phyloP scores from a whole-genome alignment of 768 basidiomycete species.

The Lactarius pseudohatsudake region DNA sequence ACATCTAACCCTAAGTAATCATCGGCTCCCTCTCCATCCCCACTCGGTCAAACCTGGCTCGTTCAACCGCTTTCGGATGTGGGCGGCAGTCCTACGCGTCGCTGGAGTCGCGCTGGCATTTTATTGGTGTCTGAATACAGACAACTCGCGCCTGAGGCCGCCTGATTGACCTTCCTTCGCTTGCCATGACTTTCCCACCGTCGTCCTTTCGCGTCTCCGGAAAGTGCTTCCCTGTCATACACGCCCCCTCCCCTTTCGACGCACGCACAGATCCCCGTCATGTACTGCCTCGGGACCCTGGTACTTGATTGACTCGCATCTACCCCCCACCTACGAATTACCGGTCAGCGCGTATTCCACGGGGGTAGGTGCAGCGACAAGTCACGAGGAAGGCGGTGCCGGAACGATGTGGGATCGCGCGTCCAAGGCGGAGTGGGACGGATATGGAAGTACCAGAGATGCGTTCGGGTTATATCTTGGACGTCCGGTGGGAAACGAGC shows the following conservation, averaged over 20 bases:
- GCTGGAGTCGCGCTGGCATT: slow-evolving; percentile 1
- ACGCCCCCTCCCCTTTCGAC: slow-evolving; percentile 3
- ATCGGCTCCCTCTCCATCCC: slow-evolving; percentile 17
- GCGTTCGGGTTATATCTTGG: slow-evolving; percentile 7
- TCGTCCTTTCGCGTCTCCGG: slow-evolving; percentile 12
- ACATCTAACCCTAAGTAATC: slow-evolving; percentile 28
- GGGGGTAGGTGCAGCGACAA: slow-evolving; percentile 8
- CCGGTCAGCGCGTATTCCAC: slow-evolving; percentile 8
- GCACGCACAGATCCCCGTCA: slow-evolving; percentile 23
- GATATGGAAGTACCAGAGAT: slow-evolving; percentile 11
- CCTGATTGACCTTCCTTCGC: slow-evolving; percentile 10
- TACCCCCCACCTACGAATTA: slow-evolving; percentile 9
- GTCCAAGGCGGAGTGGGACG: slow-evolving; percentile 5
- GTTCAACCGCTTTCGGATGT: neutral
- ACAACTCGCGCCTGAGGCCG: neutral
- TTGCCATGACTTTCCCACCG: slow-evolving; percentile 24
- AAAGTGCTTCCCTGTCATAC: slow-evolving; percentile 12
- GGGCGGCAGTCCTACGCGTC: neutral
- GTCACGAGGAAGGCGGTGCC: slow-evolving; percentile 27
- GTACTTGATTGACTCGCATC: slow-evolving; percentile 8
- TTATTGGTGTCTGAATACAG: slow-evolving; percentile 12
- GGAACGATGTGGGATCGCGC: slow-evolving; percentile 22
- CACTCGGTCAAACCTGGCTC: slow-evolving; percentile 8
- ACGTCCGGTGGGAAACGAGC: slow-evolving; percentile 18
- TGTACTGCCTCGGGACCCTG: slow-evolving; percentile 27